Base-by-base conservation (phyloP, 331 rosid species). In the Malus hybrid region DNA sequence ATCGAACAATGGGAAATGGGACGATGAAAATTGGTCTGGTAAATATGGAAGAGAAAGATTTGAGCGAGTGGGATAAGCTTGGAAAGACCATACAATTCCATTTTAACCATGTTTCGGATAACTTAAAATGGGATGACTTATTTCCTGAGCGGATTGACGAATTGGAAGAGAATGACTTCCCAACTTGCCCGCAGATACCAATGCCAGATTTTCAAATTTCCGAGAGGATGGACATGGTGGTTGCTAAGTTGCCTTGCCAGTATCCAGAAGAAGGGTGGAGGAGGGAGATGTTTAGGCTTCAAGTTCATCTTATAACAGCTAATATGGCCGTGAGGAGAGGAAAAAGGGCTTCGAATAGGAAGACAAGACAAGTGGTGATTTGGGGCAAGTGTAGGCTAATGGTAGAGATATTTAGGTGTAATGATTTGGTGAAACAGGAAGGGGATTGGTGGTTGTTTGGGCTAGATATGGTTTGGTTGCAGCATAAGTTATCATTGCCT, bases 111-210 rank as follows among this genome's bases (percentile, higher is more conserved):
- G 93, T 86, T 7, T 87, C 93, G 0, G 72, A 83, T 54, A 60
- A 66, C 48, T 83, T 92, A 72, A 86, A 92, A 55, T 92, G 97
- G 97, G 84, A 90, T 0, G 87, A 88, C 32, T 75, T 92, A 75
- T 87, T 88, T 73, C 97, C 96, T 0, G 92, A 36, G 76, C 87
- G 93, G 96, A 84, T 92, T 46, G 97, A 92, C 31, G 91, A 92
- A 74, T 92, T 88, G 61, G 97, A 92, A 82, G 92, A 90, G 62
- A 82, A 69, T 13, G 91, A 86, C 0, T 91, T 87, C 7, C 84
- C 93, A 7, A 31, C 89, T 1, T 92, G 97, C 46, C 96, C 92
- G 4, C 90, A 87, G 80, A 72, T 92, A 71, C 87, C 96, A 8
- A 88, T 92, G 90, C 90, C 93, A 4, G 87, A 92, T 12, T 80